Conservation (phyloP, 2,329 filamentous ascomycete genomes). For the Phyllosticta capitalensis region DNA sequence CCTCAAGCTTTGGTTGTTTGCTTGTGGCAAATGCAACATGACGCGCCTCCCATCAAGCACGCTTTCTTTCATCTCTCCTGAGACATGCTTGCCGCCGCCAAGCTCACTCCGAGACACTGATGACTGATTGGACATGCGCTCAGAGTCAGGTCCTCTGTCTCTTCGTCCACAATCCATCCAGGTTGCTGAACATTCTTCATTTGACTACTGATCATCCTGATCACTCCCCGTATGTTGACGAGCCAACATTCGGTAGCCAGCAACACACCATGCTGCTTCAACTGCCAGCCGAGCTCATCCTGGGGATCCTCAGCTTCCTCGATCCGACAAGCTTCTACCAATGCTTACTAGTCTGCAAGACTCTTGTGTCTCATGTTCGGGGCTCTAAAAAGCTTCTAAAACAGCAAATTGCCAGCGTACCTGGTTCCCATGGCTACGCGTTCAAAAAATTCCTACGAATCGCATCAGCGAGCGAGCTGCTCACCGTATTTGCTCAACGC, state of each 20-base stretch:
- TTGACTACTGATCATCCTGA: too few relatives aligned
- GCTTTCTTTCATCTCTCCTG: neutral
- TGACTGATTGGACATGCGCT: neutral
- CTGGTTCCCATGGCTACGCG: slow-evolving; percentile 2
- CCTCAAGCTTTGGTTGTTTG: neutral
- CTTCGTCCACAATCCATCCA: neutral
- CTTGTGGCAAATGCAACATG: neutral
- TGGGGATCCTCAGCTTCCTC: slow-evolving; percentile 15
- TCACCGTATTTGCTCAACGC: neutral
- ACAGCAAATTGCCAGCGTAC: slow-evolving; percentile 14
- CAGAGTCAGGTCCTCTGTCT: neutral
- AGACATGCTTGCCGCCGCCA: neutral
- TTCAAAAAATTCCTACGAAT: neutral
- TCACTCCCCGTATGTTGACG: too few relatives aligned
- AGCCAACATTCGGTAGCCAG: too few relatives aligned
- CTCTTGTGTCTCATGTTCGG: slow-evolving; percentile 16
- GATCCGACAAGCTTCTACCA: slow-evolving; percentile 18
- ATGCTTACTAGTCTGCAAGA: slow-evolving; percentile 14
- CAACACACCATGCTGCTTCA: slow-evolving; percentile 12
- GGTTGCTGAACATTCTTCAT: neutral
- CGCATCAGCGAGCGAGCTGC: neutral
- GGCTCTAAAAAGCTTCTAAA: slow-evolving; percentile 13
- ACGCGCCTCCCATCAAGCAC: neutral
- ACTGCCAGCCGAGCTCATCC: slow-evolving; percentile 17
- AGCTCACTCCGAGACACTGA: neutral